These are phyloP conservation scores for Cicer bijugum DNA, from an alignment of 306 rosid genomes.

Conservation along the genomic window DNA sequence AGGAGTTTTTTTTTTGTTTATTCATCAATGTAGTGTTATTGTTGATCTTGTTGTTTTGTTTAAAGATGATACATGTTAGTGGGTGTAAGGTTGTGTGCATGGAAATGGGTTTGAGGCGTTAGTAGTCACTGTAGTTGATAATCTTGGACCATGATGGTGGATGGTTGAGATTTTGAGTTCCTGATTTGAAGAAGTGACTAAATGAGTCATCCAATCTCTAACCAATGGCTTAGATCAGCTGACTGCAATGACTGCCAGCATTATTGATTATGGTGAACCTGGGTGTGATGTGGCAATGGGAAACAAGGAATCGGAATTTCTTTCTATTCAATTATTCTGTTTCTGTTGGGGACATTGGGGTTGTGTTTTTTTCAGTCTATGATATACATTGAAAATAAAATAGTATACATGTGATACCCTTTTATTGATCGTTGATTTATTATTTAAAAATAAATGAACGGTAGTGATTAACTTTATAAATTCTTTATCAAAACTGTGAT, in stretches of 20 bases:
- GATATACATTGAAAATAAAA: not conserved
- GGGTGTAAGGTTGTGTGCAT: slow-evolving; percentile 10
- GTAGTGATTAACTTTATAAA: not conserved
- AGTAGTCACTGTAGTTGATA: not conserved
- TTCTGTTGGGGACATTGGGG: not conserved
- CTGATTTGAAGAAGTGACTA: not conserved
- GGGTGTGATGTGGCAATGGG: slow-evolving; percentile 9
- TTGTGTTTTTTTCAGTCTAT: not conserved
- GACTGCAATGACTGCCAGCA: not conserved
- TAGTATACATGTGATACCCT: not conserved
- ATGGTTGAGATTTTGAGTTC: not conserved
- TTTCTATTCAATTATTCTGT: not conserved
- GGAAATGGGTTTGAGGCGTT: not conserved
- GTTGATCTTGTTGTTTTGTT: not conserved
- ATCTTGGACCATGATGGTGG: not conserved
- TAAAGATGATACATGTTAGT: not conserved
- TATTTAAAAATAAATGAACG: not conserved
- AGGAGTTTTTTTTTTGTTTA: not conserved
- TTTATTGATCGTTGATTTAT: not conserved
- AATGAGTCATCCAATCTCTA: not conserved
- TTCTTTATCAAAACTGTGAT: not conserved
- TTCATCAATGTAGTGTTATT: not conserved
- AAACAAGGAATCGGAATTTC: not conserved
- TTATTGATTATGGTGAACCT: not conserved
- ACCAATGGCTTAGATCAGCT: not conserved